Percentiles rank a stretch among this genome's conserved stretches.
Evolutionary conservation across 805 yeast species (phyloP).

Genomic region (Starmera amethionina): DNA sequence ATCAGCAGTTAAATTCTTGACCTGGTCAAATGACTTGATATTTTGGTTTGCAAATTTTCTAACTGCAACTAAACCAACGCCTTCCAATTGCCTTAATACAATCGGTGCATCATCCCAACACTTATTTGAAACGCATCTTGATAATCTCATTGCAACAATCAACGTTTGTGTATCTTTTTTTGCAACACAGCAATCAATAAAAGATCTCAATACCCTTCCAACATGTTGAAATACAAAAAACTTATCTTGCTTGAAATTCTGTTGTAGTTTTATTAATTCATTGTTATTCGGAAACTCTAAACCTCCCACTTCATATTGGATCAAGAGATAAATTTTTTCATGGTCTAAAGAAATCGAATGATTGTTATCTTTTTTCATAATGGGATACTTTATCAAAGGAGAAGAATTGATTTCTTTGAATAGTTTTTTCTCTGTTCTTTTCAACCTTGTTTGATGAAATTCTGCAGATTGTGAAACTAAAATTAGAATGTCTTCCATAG

Average conservation of each 20-base stretch:
- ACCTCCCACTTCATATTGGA: constrained; percentile 44
- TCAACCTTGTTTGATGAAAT: constrained; percentile 29
- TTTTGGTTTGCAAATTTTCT: constrained; percentile 27
- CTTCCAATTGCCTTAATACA: constrained; percentile 37
- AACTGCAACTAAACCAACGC: constrained; percentile 32
- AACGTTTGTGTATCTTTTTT: constrained; percentile 34
- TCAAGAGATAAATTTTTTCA: constrained; percentile 32
- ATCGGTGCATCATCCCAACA: constrained; percentile 42
- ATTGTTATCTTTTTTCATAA: constrained; percentile 20
- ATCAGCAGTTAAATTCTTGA: constrained; percentile 18
- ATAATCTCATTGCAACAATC: constrained; percentile 25
- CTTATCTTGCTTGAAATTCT: constrained; percentile 35
- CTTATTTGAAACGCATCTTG: constrained; percentile 30
- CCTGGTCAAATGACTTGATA: constrained; percentile 23
- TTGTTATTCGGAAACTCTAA: constrained; percentile 33
- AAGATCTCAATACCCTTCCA: constrained; percentile 32
- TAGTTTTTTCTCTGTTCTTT: constrained; percentile 34
- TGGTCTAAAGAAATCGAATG: constrained; percentile 13
- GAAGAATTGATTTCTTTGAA: constrained; percentile 33
- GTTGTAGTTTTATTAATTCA: constrained; percentile 29
- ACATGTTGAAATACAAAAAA: constrained; percentile 30
- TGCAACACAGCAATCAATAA: constrained; percentile 32
- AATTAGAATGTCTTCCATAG: constrained; percentile 12
- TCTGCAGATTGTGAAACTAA: constrained; percentile 30
- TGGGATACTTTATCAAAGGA: constrained; percentile 28